phyloP scores from a whole-genome alignment of 2,329 filamentous ascomycete genomes.

The Aspergillus sp. region DNA sequence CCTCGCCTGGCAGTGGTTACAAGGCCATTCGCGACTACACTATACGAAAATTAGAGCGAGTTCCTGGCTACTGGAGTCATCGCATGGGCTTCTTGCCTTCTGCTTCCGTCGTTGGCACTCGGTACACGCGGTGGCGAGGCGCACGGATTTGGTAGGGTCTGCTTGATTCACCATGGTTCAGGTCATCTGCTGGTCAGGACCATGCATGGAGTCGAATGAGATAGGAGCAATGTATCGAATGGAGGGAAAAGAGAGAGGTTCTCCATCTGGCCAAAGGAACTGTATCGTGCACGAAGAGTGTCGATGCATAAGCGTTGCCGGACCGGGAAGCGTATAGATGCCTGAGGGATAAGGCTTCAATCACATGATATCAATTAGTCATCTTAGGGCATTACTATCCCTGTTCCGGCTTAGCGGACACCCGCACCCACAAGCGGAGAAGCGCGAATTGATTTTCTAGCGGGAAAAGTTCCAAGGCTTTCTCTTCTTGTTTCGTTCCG shows the following conservation, averaged over 20 bases:
- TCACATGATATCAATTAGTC: neutral
- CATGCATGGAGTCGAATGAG: too few species aligned
- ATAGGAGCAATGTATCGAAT: too few species aligned
- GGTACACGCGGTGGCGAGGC: slow-evolving; percentile 36
- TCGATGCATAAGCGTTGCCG: too few species aligned
- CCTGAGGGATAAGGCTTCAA: too few species aligned
- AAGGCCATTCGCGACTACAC: slow-evolving; percentile 52
- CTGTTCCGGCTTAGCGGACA: slow-evolving; percentile 20
- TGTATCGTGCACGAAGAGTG: too few species aligned
- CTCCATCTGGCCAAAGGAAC: too few species aligned
- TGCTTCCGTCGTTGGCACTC: slow-evolving; percentile 53
- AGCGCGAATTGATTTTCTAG: slow-evolving; percentile 23
- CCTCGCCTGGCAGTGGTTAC: slow-evolving; percentile 49
- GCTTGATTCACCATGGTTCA: slow-evolving; percentile 3
- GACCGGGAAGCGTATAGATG: too few species aligned
- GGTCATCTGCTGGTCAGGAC: neutral
- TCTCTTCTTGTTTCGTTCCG: slow-evolving; percentile 24
- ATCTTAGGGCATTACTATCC: slow-evolving; percentile 25
- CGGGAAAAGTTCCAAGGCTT: slow-evolving; percentile 11
- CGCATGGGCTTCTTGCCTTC: slow-evolving; percentile 35
- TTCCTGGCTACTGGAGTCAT: neutral
- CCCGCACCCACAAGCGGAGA: slow-evolving; percentile 40
- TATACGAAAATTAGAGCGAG: slow-evolving; percentile 20
- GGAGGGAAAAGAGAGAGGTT: too few species aligned
- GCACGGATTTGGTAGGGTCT: slow-evolving; percentile 11